Evolutionary conservation across 805 yeast genomes (phyloP).

Genomic region (Candida corydali): DNA sequence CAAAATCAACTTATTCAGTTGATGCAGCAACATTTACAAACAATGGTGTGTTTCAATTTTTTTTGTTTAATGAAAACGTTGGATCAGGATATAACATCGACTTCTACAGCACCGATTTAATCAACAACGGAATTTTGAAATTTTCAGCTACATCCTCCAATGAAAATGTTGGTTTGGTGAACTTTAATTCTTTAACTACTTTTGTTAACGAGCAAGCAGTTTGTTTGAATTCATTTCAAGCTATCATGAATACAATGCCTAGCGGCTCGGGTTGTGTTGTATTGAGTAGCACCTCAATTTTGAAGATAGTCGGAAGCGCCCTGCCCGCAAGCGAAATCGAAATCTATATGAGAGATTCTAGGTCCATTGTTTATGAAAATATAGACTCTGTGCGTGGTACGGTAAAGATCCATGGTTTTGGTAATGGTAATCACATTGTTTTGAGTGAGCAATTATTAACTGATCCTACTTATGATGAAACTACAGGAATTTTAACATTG

Average conservation of each 20-base stretch:
- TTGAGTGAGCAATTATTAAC: not conserved
- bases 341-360: not conserved
- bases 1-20: not conserved
- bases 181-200: not conserved
- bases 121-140: not conserved
- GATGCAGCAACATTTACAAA: not conserved
- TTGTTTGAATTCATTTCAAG: not conserved
- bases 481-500: not conserved
- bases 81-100: not conserved
- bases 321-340: not conserved
- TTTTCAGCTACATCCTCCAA: not conserved
- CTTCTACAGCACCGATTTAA: not conserved
- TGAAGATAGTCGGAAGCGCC: not conserved
- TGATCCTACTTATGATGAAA: not conserved
- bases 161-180: not conserved
- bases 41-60: not conserved
- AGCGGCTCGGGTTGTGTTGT: not conserved
- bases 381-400: not conserved
- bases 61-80: not conserved
- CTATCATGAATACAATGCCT: not conserved
- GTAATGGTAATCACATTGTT: not conserved
- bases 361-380: not conserved
- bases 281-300: not conserved
- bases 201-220: not conserved
- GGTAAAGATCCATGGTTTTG: not conserved